Conservation (phyloP, 2,329 filamentous ascomycete species). For the Dryadomyces sulphureus region DNA sequence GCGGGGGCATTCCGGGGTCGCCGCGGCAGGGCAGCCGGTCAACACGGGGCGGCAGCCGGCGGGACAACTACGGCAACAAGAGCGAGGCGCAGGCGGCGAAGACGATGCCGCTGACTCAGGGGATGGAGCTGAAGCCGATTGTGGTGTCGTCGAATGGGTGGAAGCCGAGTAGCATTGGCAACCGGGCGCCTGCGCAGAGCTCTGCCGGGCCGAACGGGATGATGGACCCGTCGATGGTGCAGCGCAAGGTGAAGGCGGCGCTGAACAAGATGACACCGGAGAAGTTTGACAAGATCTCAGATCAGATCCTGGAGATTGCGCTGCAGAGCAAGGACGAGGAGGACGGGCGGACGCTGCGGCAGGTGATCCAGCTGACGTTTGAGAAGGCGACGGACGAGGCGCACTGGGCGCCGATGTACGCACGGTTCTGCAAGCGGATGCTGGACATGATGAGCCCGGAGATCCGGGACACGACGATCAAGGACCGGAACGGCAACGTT, state of each 20-base stretch:
- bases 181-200: conserved; percentile 18
- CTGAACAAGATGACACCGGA: conserved; percentile 99
- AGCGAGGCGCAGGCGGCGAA: conserved; percentile 59
- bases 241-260: conserved; percentile 95
- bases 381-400: conserved; percentile 98
- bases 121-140: conserved; percentile 69
- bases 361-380: conserved; percentile 97
- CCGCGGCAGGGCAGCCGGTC: conserved; percentile 52
- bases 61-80: conserved; percentile 35
- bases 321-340: conserved; percentile 90
- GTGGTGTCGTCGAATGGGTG: conserved; percentile 61
- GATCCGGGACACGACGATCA: conserved; percentile 89
- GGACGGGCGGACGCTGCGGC: conserved; percentile 85
- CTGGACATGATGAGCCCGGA: conserved; percentile 87
- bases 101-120: conserved; percentile 81
- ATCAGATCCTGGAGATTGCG: conserved; percentile 84
- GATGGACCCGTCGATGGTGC: conserved; percentile 82
- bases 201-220: conserved; percentile 34
- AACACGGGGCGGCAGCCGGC: conserved; percentile 50
- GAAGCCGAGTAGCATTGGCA: conserved; percentile 66
- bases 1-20: conserved; percentile 46
- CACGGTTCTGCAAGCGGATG: conserved; percentile 97
- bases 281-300: conserved; percentile 92
- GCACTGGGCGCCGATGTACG: conserved; percentile 98
- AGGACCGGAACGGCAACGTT: conserved; percentile 75